Conservation (phyloP, 176 grass and related monocot species). For the Phyllostachys edulis region DNA sequence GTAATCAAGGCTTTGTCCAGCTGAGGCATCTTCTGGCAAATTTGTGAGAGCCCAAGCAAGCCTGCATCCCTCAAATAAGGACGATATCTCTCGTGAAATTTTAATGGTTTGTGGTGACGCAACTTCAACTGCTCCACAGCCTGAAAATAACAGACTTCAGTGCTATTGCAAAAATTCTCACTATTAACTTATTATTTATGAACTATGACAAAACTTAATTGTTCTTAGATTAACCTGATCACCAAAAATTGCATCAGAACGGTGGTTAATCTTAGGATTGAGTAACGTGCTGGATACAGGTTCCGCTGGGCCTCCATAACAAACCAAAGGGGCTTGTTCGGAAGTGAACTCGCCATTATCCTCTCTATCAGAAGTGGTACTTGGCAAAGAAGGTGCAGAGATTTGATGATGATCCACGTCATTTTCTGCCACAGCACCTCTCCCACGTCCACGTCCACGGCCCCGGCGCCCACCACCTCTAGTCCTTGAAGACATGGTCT, state of each 20-base stretch:
- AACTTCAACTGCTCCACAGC: conserved; percentile 60
- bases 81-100: conserved; percentile 59
- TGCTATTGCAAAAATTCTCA: background rate
- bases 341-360: conserved; percentile 24
- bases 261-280: conserved; percentile 60
- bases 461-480: conserved; percentile 32
- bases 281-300: conserved; percentile 38
- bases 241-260: conserved; percentile 58
- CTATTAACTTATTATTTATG: background rate
- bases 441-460: conserved; percentile 22
- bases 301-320: conserved; percentile 26
- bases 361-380: conserved; percentile 49
- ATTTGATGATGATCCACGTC: conserved; percentile 35
- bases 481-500: conserved; percentile 43
- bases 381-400: conserved; percentile 42
- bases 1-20: conserved; percentile 63
- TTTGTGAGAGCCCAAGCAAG: conserved; percentile 56
- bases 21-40: conserved; percentile 61
- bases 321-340: conserved; percentile 20
- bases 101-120: conserved; percentile 61
- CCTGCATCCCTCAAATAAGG: conserved; percentile 55
- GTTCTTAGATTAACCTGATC: conserved; percentile 44
- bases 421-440: conserved; percentile 21
- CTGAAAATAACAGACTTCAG: conserved; percentile 30
- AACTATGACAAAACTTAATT: conserved; percentile 1